phyloP scores from a whole-genome alignment of 2,329 filamentous ascomycete species.

The Hymenoscyphus salicellus region DNA sequence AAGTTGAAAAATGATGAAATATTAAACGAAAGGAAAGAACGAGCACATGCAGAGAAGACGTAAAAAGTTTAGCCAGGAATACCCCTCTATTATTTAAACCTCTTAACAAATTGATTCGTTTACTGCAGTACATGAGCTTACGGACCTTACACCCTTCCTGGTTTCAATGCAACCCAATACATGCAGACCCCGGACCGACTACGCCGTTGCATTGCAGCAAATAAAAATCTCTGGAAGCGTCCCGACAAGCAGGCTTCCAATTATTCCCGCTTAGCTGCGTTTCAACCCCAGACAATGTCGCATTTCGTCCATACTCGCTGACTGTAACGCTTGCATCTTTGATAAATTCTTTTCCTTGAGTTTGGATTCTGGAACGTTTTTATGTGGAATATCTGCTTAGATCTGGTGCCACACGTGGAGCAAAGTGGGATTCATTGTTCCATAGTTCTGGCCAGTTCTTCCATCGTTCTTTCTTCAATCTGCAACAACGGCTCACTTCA shows the following conservation, averaged over 20 bases:
- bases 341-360: too few relatives aligned
- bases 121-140: background rate
- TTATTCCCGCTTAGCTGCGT: background rate
- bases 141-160: background rate
- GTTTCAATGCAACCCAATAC: background rate
- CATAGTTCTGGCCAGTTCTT: background rate
- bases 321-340: background rate
- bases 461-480: background rate
- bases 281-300: background rate
- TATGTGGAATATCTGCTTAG: background rate
- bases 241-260: background rate
- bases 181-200: background rate
- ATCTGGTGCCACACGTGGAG: constrained; percentile 1
- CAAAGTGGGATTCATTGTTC: background rate
- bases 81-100: background rate
- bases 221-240: background rate
- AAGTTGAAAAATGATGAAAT: constrained; percentile 1
- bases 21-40: background rate
- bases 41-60: background rate
- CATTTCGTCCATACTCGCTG: background rate
- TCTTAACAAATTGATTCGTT: background rate
- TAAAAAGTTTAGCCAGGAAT: background rate
- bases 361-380: background rate
- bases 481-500: background rate
- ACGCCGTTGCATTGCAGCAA: background rate